phyloP scores from a whole-genome alignment of 495 filamentous ascomycete genomes.

The Chlorociboria aeruginascens region DNA sequence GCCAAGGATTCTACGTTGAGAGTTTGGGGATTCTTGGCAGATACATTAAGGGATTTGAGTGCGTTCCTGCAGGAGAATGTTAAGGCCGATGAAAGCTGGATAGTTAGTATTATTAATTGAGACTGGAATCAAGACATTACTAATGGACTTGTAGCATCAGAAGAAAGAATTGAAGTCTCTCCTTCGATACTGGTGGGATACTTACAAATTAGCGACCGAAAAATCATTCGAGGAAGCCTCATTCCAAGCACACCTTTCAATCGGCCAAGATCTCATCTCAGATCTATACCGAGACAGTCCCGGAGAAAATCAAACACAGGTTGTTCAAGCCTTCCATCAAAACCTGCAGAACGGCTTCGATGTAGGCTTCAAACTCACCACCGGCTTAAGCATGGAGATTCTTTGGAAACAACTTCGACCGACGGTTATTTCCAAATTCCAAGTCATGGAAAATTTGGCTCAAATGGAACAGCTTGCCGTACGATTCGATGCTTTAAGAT shows the following conservation, averaged over 20 bases:
- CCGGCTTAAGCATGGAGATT: conserved; percentile 72
- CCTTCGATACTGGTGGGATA: conserved; percentile 46
- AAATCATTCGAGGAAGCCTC: conserved; percentile 36
- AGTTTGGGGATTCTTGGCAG: conserved; percentile 28
- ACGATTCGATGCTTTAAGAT: conserved; percentile 55
- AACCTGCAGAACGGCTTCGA: conserved; percentile 23
- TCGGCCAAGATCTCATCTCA: conserved; percentile 11
- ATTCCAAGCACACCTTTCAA: conserved; percentile 40
- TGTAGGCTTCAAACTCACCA: conserved; percentile 47
- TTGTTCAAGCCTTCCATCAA: background rate
- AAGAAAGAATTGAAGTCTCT: conserved; percentile 29
- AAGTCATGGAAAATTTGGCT: conserved; percentile 37
- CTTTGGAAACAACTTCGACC: conserved; percentile 70
- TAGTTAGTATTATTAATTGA: background rate
- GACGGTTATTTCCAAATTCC: conserved; percentile 24
- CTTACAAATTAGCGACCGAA: conserved; percentile 32
- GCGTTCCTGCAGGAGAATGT: conserved; percentile 21
- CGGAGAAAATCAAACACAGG: background rate
- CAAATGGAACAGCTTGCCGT: conserved; percentile 58
- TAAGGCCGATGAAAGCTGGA: conserved; percentile 10
- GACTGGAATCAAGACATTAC: background rate
- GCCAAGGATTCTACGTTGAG: conserved; percentile 52
- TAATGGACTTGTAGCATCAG: conserved; percentile 4
- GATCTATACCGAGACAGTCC: background rate
- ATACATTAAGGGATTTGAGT: conserved; percentile 23